phyloP scores from a whole-genome alignment of 352 stramenopile species.

The Pythium apleroticum region DNA sequence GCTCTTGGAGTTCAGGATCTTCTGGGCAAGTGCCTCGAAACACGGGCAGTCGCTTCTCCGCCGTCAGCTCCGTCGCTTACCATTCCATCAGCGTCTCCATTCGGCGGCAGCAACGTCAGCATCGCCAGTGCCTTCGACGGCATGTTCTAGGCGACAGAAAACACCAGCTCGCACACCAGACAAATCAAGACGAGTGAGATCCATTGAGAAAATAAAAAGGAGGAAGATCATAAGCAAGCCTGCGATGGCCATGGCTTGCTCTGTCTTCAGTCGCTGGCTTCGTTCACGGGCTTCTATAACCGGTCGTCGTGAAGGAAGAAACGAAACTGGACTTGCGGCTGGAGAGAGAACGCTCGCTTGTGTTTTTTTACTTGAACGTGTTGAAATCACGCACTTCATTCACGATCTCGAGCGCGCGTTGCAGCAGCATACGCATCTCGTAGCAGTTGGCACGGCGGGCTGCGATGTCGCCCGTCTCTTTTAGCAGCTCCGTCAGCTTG shows the following conservation, averaged over 20 bases:
- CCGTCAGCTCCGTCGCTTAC: constrained; percentile 2
- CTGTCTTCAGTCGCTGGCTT: background rate
- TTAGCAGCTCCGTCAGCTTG: constrained; percentile 95
- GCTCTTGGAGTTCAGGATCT: constrained; percentile 40
- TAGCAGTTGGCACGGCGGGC: constrained; percentile 92
- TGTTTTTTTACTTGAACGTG: constrained; percentile 89
- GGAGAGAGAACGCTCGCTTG: background rate
- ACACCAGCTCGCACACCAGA: background rate
- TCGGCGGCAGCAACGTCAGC: background rate
- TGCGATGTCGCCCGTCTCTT: constrained; percentile 95
- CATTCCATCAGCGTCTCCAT: constrained; percentile 4
- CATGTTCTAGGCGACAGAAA: constrained; percentile 23
- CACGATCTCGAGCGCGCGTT: constrained; percentile 96
- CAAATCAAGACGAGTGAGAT: constrained; percentile 3
- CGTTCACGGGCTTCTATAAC: constrained; percentile 25
- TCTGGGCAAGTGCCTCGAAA: constrained; percentile 26
- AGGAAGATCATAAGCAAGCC: constrained; percentile 1
- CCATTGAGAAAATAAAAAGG: constrained; percentile 28
- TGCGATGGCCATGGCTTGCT: background rate
- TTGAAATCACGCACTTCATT: constrained; percentile 99
- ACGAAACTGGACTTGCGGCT: background rate
- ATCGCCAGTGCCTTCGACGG: constrained; percentile 27
- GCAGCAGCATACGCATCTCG: constrained; percentile 96
- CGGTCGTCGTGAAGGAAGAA: constrained; percentile 1
- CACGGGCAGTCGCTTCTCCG: background rate